These are phyloP conservation scores for Baeospora myosura DNA, from an alignment of 1,284 basidiomycete species.

Conservation along the genomic window DNA sequence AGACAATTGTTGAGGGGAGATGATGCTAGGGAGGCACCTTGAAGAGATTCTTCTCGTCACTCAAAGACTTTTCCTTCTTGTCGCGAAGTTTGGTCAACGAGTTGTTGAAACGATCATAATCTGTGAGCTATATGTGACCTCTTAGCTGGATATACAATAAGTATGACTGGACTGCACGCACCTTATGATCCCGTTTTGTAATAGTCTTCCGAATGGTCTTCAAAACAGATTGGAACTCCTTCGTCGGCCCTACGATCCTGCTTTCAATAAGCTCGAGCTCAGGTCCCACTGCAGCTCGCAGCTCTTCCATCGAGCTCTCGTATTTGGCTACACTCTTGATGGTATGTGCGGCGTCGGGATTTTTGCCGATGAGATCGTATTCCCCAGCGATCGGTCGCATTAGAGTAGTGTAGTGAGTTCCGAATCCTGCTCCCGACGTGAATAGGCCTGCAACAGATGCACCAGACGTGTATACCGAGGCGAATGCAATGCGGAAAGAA, in stretches of 20 bases:
- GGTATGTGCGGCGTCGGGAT: constrained; percentile 76
- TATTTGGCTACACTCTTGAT: constrained; percentile 73
- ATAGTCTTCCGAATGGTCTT: constrained; percentile 92
- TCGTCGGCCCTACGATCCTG: constrained; percentile 78
- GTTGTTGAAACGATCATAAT: constrained; percentile 96
- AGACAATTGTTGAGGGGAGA: not conserved
- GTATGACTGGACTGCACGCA: constrained; percentile 21
- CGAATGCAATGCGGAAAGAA: too few species aligned
- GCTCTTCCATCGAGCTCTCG: constrained; percentile 74
- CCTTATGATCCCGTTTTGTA: constrained; percentile 96
- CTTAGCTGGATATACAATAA: constrained; percentile 9
- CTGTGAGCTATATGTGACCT: constrained; percentile 56
- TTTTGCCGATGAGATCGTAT: constrained; percentile 71
- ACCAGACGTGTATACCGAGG: not conserved
- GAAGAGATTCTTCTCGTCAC: constrained; percentile 92
- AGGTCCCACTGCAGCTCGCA: constrained; percentile 73
- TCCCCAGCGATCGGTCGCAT: constrained; percentile 81
- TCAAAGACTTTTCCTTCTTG: constrained; percentile 94
- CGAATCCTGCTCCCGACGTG: constrained; percentile 71
- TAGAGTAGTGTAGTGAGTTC: constrained; percentile 68
- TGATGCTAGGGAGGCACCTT: constrained; percentile 47
- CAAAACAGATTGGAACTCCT: constrained; percentile 82
- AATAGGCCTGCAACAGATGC: constrained; percentile 58
- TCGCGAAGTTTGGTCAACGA: constrained; percentile 90
- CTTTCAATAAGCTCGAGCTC: constrained; percentile 95